These are phyloP conservation scores for Ustilago hordei DNA, from an alignment of 1,284 basidiomycete genomes.

Conservation along the genomic window DNA sequence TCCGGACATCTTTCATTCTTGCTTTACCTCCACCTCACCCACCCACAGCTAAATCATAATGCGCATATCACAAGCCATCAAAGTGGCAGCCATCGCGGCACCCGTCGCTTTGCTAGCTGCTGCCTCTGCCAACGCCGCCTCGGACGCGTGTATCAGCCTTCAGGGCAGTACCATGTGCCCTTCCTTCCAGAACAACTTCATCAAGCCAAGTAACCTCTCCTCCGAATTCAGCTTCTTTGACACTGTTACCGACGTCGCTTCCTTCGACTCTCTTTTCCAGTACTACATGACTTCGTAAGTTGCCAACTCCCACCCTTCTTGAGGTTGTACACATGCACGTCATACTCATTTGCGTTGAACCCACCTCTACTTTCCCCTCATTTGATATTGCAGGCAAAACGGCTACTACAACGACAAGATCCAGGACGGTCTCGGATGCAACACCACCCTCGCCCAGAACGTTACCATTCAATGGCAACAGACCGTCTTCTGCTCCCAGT, in stretches of 20 bases:
- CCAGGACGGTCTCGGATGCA: constrained; percentile 55
- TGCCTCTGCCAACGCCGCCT: constrained; percentile 34
- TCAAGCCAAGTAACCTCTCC: constrained; percentile 70
- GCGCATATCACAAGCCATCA: constrained; percentile 41
- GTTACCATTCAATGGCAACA: constrained; percentile 62
- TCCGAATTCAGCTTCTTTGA: constrained; percentile 69
- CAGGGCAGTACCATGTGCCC: constrained; percentile 56
- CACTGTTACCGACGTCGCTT: constrained; percentile 68
- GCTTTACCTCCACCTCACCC: not conserved
- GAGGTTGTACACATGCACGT: not conserved
- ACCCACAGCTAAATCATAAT: constrained; percentile 19
- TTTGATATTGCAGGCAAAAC: constrained; percentile 30
- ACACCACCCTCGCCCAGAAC: constrained; percentile 54
- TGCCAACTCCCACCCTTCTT: too few relatives aligned
- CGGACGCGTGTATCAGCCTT: constrained; percentile 56
- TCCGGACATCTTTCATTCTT: not conserved
- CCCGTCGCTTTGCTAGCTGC: constrained; percentile 36
- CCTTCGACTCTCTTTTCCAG: constrained; percentile 70
- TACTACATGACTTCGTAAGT: constrained; percentile 69
- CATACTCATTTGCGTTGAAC: not conserved
- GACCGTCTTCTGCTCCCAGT: constrained; percentile 64
- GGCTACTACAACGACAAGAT: constrained; percentile 65
- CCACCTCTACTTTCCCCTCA: not conserved
- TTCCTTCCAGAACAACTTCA: constrained; percentile 59
- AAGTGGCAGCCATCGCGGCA: constrained; percentile 32